Base-by-base conservation (phyloP, 768 basidiomycete genomes). In the Mycena galopus region DNA sequence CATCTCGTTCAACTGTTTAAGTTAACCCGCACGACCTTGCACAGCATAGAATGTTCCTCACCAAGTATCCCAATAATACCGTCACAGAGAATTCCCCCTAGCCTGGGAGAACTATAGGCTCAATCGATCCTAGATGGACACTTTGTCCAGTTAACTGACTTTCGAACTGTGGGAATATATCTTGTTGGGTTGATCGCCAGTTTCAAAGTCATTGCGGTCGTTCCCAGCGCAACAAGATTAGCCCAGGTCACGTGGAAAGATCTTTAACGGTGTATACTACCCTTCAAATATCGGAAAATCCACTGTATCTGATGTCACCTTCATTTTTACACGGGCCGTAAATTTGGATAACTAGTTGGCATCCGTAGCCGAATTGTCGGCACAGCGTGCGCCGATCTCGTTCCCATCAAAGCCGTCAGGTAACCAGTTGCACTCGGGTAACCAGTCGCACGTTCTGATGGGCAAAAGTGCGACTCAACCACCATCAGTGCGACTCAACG, bases 161-260 rank as follows among this genome's bases (percentile, higher is more conserved):
- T 50, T 50, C 47, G 47, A 50, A 50, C 47, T 50, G 47, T 50
- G 47, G 47, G 47, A 50, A 50, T 50, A 50, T 50, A 50, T 50
- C 23, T n/a, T 50, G n/a, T 50, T 50, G 4, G 21, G n/a, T 50
- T 50, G 47, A 23, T 50, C 47, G n/a, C 47, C 47, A 50, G 47
- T 50, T 50, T 50, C 47, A 50, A 50, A 50, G 47, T 50, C 47
- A 50, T 50, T 50, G 47, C n/a, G 47, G n/a, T 50, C 47, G 47
- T 50, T 50, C 47, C 23, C n/a, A 50, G 47, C 47, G 6, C n/a
- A n/a, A 50, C 47, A 50, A 7, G n/a, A 50, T 50, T 19, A 50
- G 47, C 47, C 47, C 21, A 50, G 47, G n/a, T 50, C 47, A 23
- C 47, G 5, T 5, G 47, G 47, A 50, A 50, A 50, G 47, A 50